These are phyloP conservation scores for Acanthochlamys bracteata DNA, from an alignment of 106 monocot species.

Conservation along the genomic window DNA sequence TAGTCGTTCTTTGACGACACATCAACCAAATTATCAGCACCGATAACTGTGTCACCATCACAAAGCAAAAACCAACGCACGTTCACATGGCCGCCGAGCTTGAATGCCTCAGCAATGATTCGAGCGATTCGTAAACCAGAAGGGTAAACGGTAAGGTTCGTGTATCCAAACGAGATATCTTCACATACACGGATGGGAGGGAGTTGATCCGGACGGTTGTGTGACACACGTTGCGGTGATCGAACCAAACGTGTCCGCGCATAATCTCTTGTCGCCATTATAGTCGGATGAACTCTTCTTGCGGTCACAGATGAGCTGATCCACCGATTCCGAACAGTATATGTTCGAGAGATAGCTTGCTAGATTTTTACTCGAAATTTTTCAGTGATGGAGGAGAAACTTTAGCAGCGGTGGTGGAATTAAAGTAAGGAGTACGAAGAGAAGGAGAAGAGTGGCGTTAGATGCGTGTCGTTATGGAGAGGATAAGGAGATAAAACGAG, in stretches of 20 bases:
- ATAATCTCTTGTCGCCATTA: constrained; percentile 68
- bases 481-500: too few relatives aligned
- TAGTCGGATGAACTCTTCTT: constrained; percentile 57
- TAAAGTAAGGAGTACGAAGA: too few relatives aligned
- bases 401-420: too few relatives aligned
- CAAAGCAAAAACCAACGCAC: constrained; percentile 83
- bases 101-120: constrained; percentile 63
- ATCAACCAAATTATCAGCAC: constrained; percentile 65
- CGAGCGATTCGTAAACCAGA: constrained; percentile 89
- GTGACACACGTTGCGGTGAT: constrained; percentile 9
- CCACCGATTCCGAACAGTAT: constrained; percentile 82
- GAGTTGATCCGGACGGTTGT: constrained; percentile 16
- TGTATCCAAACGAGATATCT: constrained; percentile 83
- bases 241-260: constrained; percentile 90
- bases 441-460: too few relatives aligned
- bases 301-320: constrained; percentile 63
- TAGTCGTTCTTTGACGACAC: constrained; percentile 80
- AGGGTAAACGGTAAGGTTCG: constrained; percentile 84
- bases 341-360: constrained; percentile 36
- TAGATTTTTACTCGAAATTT: background rate
- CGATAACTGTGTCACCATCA: constrained; percentile 83
- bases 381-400: constrained; percentile 4
- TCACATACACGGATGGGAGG: constrained; percentile 68
- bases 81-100: constrained; percentile 36
- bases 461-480: too few relatives aligned